Evolutionary conservation across 129 eudicot genomes (phyloP).

Genomic region (Flaveria bidentis): DNA sequence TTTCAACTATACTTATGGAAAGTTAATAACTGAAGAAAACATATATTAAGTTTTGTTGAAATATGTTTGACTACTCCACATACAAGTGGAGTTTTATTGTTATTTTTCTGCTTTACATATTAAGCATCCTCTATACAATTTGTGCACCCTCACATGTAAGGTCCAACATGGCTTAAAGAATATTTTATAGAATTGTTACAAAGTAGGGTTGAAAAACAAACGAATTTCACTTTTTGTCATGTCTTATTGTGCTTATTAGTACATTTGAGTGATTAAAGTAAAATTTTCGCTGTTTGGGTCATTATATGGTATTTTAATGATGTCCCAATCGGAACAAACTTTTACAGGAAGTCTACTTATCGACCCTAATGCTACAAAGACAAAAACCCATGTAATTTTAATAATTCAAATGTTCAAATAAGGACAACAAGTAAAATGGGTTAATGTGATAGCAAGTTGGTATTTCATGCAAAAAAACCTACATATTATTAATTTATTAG

Average conservation of each 20-base stretch:
- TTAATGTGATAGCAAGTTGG: not conserved
- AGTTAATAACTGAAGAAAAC: not conserved
- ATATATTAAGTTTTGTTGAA: slow-evolving; percentile 15
- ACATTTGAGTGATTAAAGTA: not conserved
- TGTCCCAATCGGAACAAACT: not conserved
- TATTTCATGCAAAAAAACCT: not conserved
- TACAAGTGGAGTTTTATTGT: not conserved
- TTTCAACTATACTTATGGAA: not conserved
- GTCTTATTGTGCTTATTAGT: not conserved
- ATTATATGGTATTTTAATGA: not conserved
- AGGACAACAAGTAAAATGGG: not conserved
- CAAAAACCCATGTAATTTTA: not conserved
- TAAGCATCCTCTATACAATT: not conserved
- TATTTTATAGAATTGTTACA: not conserved
- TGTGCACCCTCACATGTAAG: not conserved
- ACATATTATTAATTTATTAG: not conserved
- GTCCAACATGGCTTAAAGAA: not conserved
- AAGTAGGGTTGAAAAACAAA: not conserved
- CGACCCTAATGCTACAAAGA: not conserved
- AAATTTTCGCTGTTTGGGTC: not conserved
- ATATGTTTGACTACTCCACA: slow-evolving; percentile 16
- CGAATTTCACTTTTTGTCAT: not conserved
- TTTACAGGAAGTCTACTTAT: not conserved
- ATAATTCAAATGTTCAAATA: not conserved
- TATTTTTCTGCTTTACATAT: not conserved